These are phyloP conservation scores for Anthracocystis walkeri DNA, from an alignment of 1,284 basidiomycete species.

Conservation along the genomic window DNA sequence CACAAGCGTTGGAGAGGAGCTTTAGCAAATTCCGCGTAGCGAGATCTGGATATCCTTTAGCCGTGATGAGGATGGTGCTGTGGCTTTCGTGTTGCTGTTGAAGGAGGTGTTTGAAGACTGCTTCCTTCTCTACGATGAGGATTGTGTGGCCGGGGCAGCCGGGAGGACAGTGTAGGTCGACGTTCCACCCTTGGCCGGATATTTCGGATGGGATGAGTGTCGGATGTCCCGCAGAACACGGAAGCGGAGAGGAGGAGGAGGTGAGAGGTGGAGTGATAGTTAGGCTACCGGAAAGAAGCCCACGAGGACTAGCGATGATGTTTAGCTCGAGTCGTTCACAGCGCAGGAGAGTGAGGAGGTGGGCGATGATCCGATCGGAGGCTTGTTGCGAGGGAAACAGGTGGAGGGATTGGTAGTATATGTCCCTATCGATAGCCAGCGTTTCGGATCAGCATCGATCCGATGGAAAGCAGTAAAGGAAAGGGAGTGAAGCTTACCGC, in stretches of 20 bases:
- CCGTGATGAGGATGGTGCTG: constrained; percentile 26
- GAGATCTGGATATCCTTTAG: constrained; percentile 61
- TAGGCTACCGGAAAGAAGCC: constrained; percentile 44
- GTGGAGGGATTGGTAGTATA: constrained; percentile 53
- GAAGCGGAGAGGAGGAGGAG: not conserved
- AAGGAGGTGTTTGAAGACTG: constrained; percentile 42
- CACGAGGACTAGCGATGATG: constrained; percentile 53
- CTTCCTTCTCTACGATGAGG: constrained; percentile 65
- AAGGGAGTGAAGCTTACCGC: constrained; percentile 32
- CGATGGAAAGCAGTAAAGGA: not conserved
- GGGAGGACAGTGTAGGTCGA: constrained; percentile 6
- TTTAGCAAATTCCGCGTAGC: constrained; percentile 40
- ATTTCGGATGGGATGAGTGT: constrained; percentile 25
- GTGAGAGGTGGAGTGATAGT: constrained; percentile 5
- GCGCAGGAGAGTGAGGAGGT: constrained; percentile 15
- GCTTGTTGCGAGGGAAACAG: constrained; percentile 52
- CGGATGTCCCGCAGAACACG: not conserved
- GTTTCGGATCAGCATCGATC: not conserved
- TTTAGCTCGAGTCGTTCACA: constrained; percentile 34
- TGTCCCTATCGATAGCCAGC: constrained; percentile 24
- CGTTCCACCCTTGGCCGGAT: not conserved
- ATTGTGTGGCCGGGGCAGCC: constrained; percentile 23
- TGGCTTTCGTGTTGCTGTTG: constrained; percentile 13
- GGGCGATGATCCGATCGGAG: constrained; percentile 46
- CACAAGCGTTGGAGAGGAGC: not conserved